Evolutionary conservation across 257 asterid genomes (phyloP).

Genomic region (Ilex asprella): DNA sequence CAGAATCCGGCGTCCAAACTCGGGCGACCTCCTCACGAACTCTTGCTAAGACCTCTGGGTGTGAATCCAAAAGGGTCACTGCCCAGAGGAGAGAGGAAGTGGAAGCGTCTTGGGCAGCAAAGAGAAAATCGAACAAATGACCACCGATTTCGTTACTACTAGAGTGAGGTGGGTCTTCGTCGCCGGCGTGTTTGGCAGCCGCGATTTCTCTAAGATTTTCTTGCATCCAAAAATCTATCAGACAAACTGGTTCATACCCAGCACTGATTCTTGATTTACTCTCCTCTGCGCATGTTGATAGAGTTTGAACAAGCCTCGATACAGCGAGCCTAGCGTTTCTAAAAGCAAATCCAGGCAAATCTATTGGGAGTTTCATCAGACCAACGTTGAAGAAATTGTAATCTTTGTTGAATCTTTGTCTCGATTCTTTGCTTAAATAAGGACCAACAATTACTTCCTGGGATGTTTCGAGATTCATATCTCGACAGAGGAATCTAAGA

Average conservation of each 20-base stretch:
- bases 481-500: conserved; percentile 66
- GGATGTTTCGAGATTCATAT: conserved; percentile 81
- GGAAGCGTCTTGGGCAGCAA: conserved; percentile 93
- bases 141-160: conserved; percentile 50
- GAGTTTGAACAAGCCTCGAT: conserved; percentile 45
- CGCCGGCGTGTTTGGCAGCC: conserved; percentile 7
- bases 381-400: conserved; percentile 81
- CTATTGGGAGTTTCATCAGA: conserved; percentile 71
- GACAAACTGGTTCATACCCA: conserved; percentile 63
- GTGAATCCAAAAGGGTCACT: conserved; percentile 52
- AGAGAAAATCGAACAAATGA: conserved; percentile 71
- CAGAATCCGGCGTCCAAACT: conserved; percentile 49
- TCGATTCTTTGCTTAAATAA: conserved; percentile 42
- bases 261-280: conserved; percentile 49
- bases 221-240: conserved; percentile 85
- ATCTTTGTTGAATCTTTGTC: conserved; percentile 49
- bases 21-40: conserved; percentile 53
- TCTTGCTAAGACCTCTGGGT: conserved; percentile 41
- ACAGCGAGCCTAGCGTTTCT: conserved; percentile 73
- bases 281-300: conserved; percentile 48
- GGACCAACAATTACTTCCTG: conserved; percentile 87
- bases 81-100: conserved; percentile 85
- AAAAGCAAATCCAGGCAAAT: conserved; percentile 87
- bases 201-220: conserved; percentile 34
- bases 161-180: conserved; percentile 12